Evolutionary conservation across 495 filamentous ascomycete genomes (phyloP), one percentile per base, ranked within the genome.

Genomic region (Tuber calosporum): DNA sequence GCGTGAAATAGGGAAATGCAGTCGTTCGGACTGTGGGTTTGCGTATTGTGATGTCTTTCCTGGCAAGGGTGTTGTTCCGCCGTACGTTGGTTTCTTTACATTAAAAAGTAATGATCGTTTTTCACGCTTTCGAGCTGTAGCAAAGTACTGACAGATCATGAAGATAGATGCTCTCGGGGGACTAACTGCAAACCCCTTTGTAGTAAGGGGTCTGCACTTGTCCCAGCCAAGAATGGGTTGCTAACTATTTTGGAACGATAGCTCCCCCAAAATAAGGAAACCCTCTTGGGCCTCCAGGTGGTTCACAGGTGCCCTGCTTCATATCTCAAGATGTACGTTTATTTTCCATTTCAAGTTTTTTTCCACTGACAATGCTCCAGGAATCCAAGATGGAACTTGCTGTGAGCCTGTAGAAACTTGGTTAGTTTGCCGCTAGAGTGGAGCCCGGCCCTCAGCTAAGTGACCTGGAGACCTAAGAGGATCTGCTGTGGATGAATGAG

Each of bases 101-200:
- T 37, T 43, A 42, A 78, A 58, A 78, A 62, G 76, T 77, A 77
- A 43, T 70, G 7, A 26, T 4, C 9, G 34, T 34, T 72, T 70
- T 45, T n/a, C 48, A 26, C 48, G 22, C 26, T 53, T 53, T 53
- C 22, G 22, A 26, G 48, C 48, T 26, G 26, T 26, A 26, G 48
- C 22, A 9, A 13, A 53, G 26, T 53, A 30, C 70, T 78, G 67
- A 78, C 68, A 38, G 39, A n/a, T 20, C 38, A n/a, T 19, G 34
- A 19, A 78, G 74, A 66, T 30, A 36, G 53, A 8, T 78, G 76
- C 34, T 6, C 38, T 68, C 17, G 43, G n/a, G 40, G 40, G 22
- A 26, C 58, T 20, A 11, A 26, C 30, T 78, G 76, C 41, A 34
- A 13, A 13, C 34, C 77, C n/a, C 42, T 43, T 36, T 74, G 77